Conservation (phyloP, 495 filamentous ascomycete species). For the Bacidia rubella region DNA sequence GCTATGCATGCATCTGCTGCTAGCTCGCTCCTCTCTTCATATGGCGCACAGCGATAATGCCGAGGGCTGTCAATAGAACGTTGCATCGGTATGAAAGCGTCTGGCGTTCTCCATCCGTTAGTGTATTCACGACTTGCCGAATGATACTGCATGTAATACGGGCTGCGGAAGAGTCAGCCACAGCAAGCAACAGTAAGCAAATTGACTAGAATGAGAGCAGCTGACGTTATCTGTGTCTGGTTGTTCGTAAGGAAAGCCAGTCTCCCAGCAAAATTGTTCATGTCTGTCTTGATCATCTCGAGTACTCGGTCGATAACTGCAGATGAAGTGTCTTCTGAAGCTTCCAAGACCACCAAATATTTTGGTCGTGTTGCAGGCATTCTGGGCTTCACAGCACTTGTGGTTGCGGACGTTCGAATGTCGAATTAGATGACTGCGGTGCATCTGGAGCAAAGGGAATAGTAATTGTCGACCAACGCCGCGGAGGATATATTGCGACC, state of each 20-base stretch:
- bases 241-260: background rate
- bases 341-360: background rate
- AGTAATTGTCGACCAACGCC: too few relatives aligned
- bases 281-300: background rate
- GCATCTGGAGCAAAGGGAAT: background rate
- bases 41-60: background rate
- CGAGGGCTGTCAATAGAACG: background rate
- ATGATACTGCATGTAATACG: background rate
- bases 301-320: background rate
- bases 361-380: background rate
- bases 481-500: too few relatives aligned
- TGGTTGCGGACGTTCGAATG: background rate
- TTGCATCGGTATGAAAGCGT: background rate
- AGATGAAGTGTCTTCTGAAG: background rate
- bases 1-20: background rate
- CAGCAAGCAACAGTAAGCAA: background rate
- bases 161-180: background rate
- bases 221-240: too few relatives aligned
- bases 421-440: background rate
- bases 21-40: too few relatives aligned
- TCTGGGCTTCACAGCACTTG: too few relatives aligned
- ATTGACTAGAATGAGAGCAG: too few relatives aligned
- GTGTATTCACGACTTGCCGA: background rate
- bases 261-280: background rate
- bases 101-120: background rate